Percentiles rank a stretch among this genome's conserved stretches.
phyloP scores from a whole-genome alignment of 805 yeast genomes.

The Saccharomycopsis javanensis region DNA sequence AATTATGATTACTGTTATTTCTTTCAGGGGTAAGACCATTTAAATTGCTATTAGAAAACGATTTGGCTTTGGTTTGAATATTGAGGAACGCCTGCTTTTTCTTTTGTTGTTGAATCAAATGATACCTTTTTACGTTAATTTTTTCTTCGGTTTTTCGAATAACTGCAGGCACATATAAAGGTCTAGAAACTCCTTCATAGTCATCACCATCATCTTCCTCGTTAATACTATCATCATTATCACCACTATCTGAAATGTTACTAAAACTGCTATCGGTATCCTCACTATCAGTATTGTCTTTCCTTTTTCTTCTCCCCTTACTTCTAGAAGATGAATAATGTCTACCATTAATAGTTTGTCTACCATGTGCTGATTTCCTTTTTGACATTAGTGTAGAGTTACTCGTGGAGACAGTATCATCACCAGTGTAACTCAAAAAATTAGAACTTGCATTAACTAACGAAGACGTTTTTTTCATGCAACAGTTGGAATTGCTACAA shows the following conservation, averaged over 20 bases:
- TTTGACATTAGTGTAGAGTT: background rate
- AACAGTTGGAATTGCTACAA: background rate
- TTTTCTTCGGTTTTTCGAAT: slow-evolving; percentile 26
- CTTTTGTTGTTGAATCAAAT: slow-evolving; percentile 12
- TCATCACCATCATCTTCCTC: slow-evolving; percentile 15
- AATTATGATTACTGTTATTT: background rate
- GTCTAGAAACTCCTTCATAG: slow-evolving; percentile 30
- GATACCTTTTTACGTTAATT: slow-evolving; percentile 13
- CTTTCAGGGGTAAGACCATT: background rate
- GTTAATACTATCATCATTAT: background rate
- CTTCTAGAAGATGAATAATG: background rate
- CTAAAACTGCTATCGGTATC: background rate
- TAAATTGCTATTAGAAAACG: background rate
- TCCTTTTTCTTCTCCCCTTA: background rate
- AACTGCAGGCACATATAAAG: slow-evolving; percentile 54
- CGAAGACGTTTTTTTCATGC: background rate
- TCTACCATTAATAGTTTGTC: background rate
- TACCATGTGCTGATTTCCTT: background rate
- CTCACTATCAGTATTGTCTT: background rate
- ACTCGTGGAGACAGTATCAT: background rate
- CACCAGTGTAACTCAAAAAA: background rate
- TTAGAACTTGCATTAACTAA: background rate
- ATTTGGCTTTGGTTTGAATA: background rate
- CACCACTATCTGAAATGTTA: background rate
- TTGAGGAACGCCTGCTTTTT: slow-evolving; percentile 2